These are phyloP conservation scores for Backusella liffmaniae DNA, from an alignment of 192 early-diverging fungal species.

Conservation along the genomic window DNA sequence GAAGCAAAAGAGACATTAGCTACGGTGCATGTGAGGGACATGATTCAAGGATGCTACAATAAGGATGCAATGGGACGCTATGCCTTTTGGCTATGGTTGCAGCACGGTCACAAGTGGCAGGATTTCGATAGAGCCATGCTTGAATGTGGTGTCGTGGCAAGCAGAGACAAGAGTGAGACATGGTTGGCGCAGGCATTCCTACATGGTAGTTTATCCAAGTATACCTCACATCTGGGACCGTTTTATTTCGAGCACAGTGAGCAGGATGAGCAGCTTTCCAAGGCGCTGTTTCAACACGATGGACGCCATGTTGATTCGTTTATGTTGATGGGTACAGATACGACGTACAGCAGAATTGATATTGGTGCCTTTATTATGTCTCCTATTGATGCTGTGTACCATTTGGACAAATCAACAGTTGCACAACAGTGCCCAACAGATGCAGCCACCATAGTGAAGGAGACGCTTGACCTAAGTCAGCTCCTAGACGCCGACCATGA, in stretches of 20 bases:
- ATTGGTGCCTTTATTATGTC: slow-evolving; percentile 21
- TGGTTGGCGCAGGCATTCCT: slow-evolving; percentile 15
- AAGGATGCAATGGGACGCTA: slow-evolving; percentile 26
- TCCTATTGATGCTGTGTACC: slow-evolving; percentile 40
- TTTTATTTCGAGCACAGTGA: slow-evolving; percentile 22
- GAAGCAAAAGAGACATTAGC: neutral
- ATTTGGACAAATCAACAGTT: slow-evolving; percentile 31
- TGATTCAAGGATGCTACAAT: neutral
- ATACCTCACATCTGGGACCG: neutral
- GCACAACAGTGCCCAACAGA: neutral
- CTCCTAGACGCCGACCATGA: slow-evolving; percentile 5
- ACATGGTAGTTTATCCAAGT: slow-evolving; percentile 10
- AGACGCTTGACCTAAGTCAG: neutral
- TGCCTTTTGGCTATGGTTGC: slow-evolving; percentile 19
- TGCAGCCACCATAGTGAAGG: neutral
- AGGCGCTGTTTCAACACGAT: slow-evolving; percentile 22
- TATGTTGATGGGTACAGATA: neutral
- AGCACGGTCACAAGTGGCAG: neutral
- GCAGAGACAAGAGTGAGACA: neutral
- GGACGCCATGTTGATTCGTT: slow-evolving; percentile 18
- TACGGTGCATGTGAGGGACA: neutral
- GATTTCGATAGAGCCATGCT: neutral
- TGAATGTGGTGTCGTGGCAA: neutral
- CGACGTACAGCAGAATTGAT: neutral
- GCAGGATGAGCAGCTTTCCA: neutral